Conservation (phyloP, 768 basidiomycete genomes). For the Mycena filopes region DNA sequence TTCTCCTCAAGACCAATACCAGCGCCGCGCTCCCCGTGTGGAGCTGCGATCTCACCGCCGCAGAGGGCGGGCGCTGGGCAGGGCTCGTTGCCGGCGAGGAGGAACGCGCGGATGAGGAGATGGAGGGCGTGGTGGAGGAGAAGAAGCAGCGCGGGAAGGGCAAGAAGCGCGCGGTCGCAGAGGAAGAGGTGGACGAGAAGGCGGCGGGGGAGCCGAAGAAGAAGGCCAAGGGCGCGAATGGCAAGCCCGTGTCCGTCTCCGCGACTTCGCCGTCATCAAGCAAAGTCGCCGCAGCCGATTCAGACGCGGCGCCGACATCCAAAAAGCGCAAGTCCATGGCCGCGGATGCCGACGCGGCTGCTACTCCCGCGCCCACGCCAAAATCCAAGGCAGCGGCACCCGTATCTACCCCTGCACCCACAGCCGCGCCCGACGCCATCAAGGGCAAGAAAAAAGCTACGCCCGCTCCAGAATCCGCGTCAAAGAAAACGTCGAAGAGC, state of each 20-base stretch:
- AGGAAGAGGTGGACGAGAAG: conserved; percentile 51
- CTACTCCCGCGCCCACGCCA: conserved; percentile 16
- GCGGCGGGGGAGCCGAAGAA: conserved; percentile 56
- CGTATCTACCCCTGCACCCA: conserved; percentile 18
- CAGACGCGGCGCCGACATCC: conserved; percentile 33
- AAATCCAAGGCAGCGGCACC: neutral
- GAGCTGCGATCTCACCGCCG: conserved; percentile 76
- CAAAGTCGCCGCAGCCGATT: conserved; percentile 14
- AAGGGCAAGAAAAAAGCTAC: conserved; percentile 29
- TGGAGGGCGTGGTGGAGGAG: conserved; percentile 34
- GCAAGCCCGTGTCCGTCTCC: conserved; percentile 26
- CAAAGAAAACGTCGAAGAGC: neutral
- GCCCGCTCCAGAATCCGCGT: neutral
- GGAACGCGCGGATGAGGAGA: conserved; percentile 39
- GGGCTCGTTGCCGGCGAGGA: conserved; percentile 50
- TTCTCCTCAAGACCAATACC: conserved; percentile 90
- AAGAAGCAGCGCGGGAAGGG: conserved; percentile 45
- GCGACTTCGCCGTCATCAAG: conserved; percentile 6
- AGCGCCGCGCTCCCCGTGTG: conserved; percentile 92
- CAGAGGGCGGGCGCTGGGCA: conserved; percentile 69
- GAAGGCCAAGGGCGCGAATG: conserved; percentile 49
- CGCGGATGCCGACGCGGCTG: neutral
- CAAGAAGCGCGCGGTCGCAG: conserved; percentile 50
- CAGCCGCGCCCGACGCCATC: conserved; percentile 30
- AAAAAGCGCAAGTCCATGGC: conserved; percentile 32